Percentiles rank a stretch among this genome's conserved stretches.
phyloP scores from a whole-genome alignment of 2,329 filamentous ascomycete genomes.

The Penicillium polonicum region DNA sequence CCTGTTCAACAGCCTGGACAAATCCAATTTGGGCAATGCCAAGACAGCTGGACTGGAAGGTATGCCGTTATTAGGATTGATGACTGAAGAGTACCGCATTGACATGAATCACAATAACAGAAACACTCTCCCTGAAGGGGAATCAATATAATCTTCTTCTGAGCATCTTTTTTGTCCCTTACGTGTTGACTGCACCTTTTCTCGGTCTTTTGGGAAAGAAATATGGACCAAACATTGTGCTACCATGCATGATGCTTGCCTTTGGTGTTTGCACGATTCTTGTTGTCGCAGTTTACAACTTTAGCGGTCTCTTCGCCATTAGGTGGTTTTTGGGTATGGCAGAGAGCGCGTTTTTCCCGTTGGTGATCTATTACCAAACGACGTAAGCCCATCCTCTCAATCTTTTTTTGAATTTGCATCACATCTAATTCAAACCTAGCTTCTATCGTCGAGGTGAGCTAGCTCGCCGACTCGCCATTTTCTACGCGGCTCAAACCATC shows the following conservation, averaged over 20 bases:
- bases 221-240: slow-evolving; percentile 26
- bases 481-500: slow-evolving; percentile 31
- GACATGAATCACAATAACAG: slow-evolving; percentile 8
- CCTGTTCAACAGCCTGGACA: slow-evolving; percentile 50
- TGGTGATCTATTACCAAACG: slow-evolving; percentile 31
- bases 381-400: slow-evolving; percentile 16
- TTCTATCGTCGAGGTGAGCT: slow-evolving; percentile 34
- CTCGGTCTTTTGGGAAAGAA: slow-evolving; percentile 31
- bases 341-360: slow-evolving; percentile 31
- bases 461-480: slow-evolving; percentile 30
- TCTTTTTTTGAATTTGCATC: neutral
- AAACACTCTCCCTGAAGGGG: slow-evolving; percentile 22
- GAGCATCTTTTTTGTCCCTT: slow-evolving; percentile 31
- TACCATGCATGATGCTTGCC: slow-evolving; percentile 30
- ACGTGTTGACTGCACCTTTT: slow-evolving; percentile 30
- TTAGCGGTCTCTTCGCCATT: slow-evolving; percentile 27
- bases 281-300: slow-evolving; percentile 25
- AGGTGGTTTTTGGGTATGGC: slow-evolving; percentile 32
- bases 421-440: neutral
- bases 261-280: slow-evolving; percentile 27
- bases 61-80: neutral
- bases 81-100: neutral
- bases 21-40: slow-evolving; percentile 39
- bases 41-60: slow-evolving; percentile 28
- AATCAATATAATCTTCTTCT: slow-evolving; percentile 31